Evolutionary conservation across 2,329 filamentous ascomycete species (phyloP).

Genomic region (Nemania serpens): DNA sequence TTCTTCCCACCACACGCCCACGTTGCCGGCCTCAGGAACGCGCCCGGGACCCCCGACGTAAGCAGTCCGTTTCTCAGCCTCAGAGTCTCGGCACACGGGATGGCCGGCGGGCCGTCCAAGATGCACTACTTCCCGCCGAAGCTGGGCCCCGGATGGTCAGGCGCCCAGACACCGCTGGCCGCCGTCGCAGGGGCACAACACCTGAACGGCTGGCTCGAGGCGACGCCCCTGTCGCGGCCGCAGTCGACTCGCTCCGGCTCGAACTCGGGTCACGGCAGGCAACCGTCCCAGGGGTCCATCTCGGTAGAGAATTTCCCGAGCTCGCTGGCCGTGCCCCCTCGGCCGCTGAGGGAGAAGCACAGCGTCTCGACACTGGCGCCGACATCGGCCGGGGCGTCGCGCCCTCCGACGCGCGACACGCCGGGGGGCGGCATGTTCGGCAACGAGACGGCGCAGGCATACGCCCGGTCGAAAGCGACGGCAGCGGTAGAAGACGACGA

Average conservation of each 20-base stretch:
- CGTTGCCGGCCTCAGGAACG: constrained; percentile 41
- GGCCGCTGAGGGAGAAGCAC: constrained; percentile 59
- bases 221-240: constrained; percentile 5
- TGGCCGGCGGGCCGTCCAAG: constrained; percentile 74
- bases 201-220: constrained; percentile 54
- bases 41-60: constrained; percentile 49
- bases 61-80: constrained; percentile 60
- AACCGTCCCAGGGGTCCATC: constrained; percentile 53
- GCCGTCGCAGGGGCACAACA: constrained; percentile 75
- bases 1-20: constrained; percentile 48
- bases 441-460: constrained; percentile 3
- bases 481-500: constrained; percentile 16
- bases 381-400: constrained; percentile 57
- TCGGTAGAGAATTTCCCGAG: constrained; percentile 49
- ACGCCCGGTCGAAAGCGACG: constrained; percentile 9
- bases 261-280: constrained; percentile 46
- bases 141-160: constrained; percentile 71
- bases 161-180: constrained; percentile 78
- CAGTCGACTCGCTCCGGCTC: constrained; percentile 26
- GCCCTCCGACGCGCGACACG: constrained; percentile 61
- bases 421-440: background rate
- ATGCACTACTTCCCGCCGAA: constrained; percentile 84
- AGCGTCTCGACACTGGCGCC: constrained; percentile 66
- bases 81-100: constrained; percentile 61
- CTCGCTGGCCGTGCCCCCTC: constrained; percentile 44